Percentiles rank a stretch among this genome's conserved stretches.
Evolutionary conservation across 2,329 filamentous ascomycete genomes (phyloP).

Genomic region (Scleromitrula shiraiana): DNA sequence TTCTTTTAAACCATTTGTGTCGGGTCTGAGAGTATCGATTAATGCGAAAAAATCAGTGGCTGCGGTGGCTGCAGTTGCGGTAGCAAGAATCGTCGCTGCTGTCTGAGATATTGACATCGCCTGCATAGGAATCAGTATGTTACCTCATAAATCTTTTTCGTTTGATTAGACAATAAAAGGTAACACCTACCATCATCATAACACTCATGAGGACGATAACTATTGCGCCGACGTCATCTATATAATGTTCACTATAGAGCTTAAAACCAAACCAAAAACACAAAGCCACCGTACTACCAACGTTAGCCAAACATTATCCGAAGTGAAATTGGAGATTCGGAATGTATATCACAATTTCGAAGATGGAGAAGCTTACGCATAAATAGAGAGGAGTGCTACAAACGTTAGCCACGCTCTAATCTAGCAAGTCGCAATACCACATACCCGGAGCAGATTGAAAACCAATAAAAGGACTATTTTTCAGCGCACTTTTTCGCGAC

Average conservation of each 20-base stretch:
- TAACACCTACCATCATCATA: conserved; percentile 3
- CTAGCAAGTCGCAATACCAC: too few species aligned
- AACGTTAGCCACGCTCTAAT: background rate
- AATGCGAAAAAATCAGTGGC: conserved; percentile 30
- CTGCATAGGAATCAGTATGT: conserved; percentile 14
- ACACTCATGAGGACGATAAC: conserved; percentile 32
- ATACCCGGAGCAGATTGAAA: conserved; percentile 41
- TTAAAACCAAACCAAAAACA: conserved; percentile 57
- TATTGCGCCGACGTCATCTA: conserved; percentile 45
- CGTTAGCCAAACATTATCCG: conserved; percentile 14
- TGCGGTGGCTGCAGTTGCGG: conserved; percentile 30
- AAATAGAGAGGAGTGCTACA: conserved; percentile 31
- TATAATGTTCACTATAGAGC: conserved; percentile 38
- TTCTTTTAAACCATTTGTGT: conserved; percentile 33
- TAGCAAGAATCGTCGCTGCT: conserved; percentile 47
- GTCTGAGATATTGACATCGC: conserved; percentile 40
- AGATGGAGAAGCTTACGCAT: conserved; percentile 15
- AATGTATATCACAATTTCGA: too few species aligned
- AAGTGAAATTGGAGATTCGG: too few species aligned
- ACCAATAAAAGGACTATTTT: conserved; percentile 42
- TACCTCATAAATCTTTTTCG: too few species aligned
- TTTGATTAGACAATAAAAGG: too few species aligned
- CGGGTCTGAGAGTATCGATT: conserved; percentile 31
- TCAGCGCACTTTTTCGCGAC: conserved; percentile 41
- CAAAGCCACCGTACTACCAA: conserved; percentile 43